Base-by-base conservation (phyloP, 371 early-diverging fungal species). In the Rhizopus delemar region DNA sequence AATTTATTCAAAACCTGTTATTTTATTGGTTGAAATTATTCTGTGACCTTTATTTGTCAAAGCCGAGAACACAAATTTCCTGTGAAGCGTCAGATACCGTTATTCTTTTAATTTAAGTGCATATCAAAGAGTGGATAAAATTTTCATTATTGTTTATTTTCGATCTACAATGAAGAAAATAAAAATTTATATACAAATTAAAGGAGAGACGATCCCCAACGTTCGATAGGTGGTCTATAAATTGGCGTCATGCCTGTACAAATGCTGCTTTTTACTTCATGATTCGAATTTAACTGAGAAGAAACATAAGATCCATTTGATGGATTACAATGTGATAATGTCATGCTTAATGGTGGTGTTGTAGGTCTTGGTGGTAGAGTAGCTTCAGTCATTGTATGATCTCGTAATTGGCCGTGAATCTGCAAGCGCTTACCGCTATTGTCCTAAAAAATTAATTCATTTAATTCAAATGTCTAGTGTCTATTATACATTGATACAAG, bases 341-440 rank as follows among this genome's bases (percentile, higher is more conserved):
- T 80, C 80, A 80, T 80, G 22, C 80, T 70, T 8, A 80, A 58
- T 8, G 77, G 80, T 53, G 80, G 80, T 2, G 76, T 75, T 0
- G 60, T 65, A 8, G 74, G 69, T 59, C 79, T 64, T n/a, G 53
- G 56, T 33, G 69, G 66, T 16, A 50, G 15, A 28, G 28, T 12
- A 38, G 13, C 22, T 39, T 57, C 63, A 33, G 45, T 51, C 53
- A 57, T 62, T 8, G 38, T 7, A 13, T 43, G 35, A n/a, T 50
- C 55, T 41, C 45, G 56, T 41, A 32, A 8, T 45, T 15, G n/a
- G 45, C 9, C 13, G 1, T 8, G 29, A 15, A 12, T 28, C 2
- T 48, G 31, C 28, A 48, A 48, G 8, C 48, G 48, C 29, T 48
- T 48, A 28, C 31, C 15, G 48, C 7, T 29, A 15, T 29, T 29